phyloP scores from a whole-genome alignment of 345 rosid genomes.

The Eucalyptus caleyi region DNA sequence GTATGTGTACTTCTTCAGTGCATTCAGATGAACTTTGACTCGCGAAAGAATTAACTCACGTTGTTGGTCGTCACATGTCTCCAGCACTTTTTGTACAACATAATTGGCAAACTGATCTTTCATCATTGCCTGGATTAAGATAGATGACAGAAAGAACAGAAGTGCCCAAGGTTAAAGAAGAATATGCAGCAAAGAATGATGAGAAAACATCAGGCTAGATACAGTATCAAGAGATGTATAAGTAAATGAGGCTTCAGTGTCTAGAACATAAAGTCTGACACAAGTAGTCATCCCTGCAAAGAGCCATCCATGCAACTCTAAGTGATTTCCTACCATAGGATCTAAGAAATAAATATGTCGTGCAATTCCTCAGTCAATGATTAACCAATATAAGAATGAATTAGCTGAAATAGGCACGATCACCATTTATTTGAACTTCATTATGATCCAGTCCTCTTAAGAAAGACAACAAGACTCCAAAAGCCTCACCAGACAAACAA shows the following conservation, averaged over 20 bases:
- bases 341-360: not conserved
- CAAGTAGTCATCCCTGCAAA: not conserved
- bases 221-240: not conserved
- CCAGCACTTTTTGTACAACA: conserved; percentile 80
- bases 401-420: not conserved
- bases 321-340: not conserved
- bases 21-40: conserved; percentile 62
- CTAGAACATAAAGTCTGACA: not conserved
- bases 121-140: conserved; percentile 60
- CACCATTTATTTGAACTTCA: not conserved
- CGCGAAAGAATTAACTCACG: conserved; percentile 64
- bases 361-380: not conserved
- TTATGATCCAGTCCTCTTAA: not conserved
- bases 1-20: conserved; percentile 76
- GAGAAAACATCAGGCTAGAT: not conserved
- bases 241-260: not conserved
- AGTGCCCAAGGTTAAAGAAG: not conserved
- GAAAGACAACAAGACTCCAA: not conserved
- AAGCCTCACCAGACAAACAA: not conserved
- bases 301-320: not conserved
- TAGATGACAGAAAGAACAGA: not conserved
- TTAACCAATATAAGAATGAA: not conserved
- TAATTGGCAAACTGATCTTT: conserved; percentile 87
- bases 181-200: not conserved
- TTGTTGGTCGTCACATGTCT: conserved; percentile 71